Evolutionary conservation across 1,284 basidiomycete species (phyloP).

Genomic region (Austroboletus niveus): DNA sequence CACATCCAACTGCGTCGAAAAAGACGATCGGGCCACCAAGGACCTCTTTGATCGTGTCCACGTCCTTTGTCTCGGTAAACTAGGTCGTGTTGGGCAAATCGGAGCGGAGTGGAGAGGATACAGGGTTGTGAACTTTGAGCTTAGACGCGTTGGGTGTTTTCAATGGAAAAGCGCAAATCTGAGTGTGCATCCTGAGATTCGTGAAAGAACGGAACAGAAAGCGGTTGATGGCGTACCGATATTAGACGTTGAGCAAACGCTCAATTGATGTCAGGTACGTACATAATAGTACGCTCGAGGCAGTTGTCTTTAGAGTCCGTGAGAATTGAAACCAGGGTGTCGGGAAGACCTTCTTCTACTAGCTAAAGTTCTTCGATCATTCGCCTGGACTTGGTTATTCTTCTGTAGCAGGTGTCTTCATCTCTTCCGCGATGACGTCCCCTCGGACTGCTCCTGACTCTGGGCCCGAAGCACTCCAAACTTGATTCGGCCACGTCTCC

Average conservation of each 20-base stretch:
- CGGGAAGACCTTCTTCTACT: conserved; percentile 15
- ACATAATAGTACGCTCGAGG: conserved; percentile 83
- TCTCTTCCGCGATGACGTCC: conserved; percentile 21
- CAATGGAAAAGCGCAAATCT: conserved; percentile 84
- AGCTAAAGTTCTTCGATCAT: conserved; percentile 15
- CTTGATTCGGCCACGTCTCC: conserved; percentile 3
- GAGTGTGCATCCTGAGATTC: conserved; percentile 80
- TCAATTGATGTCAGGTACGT: conserved; percentile 83
- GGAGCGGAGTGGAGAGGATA: conserved; percentile 67
- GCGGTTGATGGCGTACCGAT: conserved; percentile 55
- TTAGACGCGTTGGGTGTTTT: conserved; percentile 72
- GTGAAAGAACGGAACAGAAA: conserved; percentile 38
- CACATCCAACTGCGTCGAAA: conserved; percentile 91
- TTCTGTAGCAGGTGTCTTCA: conserved; percentile 4
- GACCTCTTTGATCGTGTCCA: conserved; percentile 57
- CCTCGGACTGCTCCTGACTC: conserved; percentile 21
- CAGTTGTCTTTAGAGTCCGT: conserved; percentile 81
- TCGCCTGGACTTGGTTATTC: conserved; percentile 12
- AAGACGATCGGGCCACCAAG: conserved; percentile 83
- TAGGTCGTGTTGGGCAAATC: conserved; percentile 59
- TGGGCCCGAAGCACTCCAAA: conserved; percentile 9
- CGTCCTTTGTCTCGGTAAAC: conserved; percentile 50
- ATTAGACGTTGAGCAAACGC: conserved; percentile 83
- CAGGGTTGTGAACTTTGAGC: conserved; percentile 65
- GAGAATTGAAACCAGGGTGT: conserved; percentile 55